Percentiles rank a stretch among this genome's conserved stretches.
Evolutionary conservation across 148 eudicot genomes (phyloP).

Genomic region (Diospyros lotus): DNA sequence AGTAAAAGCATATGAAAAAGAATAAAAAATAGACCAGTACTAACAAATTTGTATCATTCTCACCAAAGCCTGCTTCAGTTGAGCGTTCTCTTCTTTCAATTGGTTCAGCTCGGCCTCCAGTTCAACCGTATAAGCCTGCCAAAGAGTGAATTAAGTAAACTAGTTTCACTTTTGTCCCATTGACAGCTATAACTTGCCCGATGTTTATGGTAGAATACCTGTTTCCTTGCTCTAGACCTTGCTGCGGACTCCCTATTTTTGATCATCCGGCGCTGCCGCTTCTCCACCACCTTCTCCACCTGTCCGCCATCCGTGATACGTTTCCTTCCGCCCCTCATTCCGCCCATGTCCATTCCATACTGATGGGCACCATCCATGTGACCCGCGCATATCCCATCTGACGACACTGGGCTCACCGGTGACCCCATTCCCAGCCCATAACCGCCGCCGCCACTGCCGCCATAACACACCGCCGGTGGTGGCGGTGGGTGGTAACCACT

Average conservation of each 20-base stretch:
- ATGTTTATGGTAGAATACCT: constrained; percentile 31
- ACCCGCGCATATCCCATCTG: constrained; percentile 56
- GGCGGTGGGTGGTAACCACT: constrained; percentile 32
- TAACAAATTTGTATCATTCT: not conserved
- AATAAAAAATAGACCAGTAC: not conserved
- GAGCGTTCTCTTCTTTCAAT: constrained; percentile 53
- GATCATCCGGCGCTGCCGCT: constrained; percentile 89
- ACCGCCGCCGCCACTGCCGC: constrained; percentile 35
- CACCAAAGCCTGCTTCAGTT: constrained; percentile 52
- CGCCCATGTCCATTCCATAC: constrained; percentile 54
- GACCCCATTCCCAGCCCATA: constrained; percentile 41
- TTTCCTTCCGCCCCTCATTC: constrained; percentile 58
- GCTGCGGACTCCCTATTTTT: constrained; percentile 94
- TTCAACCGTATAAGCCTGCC: constrained; percentile 88
- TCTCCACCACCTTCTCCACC: constrained; percentile 81
- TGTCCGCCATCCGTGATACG: constrained; percentile 69
- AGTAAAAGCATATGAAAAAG: not conserved
- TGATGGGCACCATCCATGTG: constrained; percentile 48
- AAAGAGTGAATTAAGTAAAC: not conserved
- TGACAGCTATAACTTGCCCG: no score
- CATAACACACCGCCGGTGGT: constrained; percentile 34
- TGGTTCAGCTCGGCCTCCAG: constrained; percentile 79
- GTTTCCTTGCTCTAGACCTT: constrained; percentile 90
- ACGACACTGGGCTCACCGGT: constrained; percentile 64
- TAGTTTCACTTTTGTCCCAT: no score